phyloP scores from a whole-genome alignment of 306 rosid species.

The Gleditsia sinensis region DNA sequence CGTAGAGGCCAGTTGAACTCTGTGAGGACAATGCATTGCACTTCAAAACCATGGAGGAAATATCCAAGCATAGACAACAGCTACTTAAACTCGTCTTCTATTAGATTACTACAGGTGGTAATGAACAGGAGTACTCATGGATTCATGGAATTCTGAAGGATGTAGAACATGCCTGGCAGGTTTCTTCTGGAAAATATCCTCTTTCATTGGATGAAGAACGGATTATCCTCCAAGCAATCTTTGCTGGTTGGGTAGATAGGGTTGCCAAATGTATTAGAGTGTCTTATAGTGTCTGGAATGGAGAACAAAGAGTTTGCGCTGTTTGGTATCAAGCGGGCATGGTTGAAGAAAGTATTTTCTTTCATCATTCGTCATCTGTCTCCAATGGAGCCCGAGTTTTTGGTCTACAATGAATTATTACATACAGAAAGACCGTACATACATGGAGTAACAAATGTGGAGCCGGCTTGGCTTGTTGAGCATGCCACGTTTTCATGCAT shows the following conservation, averaged over 20 bases:
- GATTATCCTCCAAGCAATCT: conserved; percentile 78
- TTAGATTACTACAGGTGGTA: conserved; percentile 46
- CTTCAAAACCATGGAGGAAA: conserved; percentile 92
- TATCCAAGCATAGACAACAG: conserved; percentile 86
- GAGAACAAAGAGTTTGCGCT: conserved; percentile 45
- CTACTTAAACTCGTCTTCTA: conserved; percentile 69
- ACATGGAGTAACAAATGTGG: conserved; percentile 81
- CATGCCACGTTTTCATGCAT: conserved; percentile 68
- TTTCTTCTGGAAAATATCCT: conserved; percentile 58
- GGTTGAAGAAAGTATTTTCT: conserved; percentile 70
- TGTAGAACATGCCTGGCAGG: conserved; percentile 65
- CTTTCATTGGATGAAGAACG: conserved; percentile 73
- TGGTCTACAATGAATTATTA: conserved; percentile 88
- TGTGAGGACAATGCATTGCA: conserved; percentile 70
- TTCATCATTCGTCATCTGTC: conserved; percentile 73
- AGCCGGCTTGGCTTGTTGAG: conserved; percentile 85
- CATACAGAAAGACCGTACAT: conserved; percentile 76
- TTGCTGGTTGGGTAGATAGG: conserved; percentile 99
- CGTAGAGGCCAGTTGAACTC: conserved; percentile 52
- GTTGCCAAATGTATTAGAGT: conserved; percentile 74
- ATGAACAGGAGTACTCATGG: conserved; percentile 67
- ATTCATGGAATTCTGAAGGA: conserved; percentile 64
- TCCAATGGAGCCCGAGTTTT: conserved; percentile 70
- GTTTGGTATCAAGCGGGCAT: conserved; percentile 70
- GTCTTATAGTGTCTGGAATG: conserved; percentile 48